Evolutionary conservation across 2,329 filamentous ascomycete species (phyloP).

Genomic region (Aspergillus quadrilineatus): DNA sequence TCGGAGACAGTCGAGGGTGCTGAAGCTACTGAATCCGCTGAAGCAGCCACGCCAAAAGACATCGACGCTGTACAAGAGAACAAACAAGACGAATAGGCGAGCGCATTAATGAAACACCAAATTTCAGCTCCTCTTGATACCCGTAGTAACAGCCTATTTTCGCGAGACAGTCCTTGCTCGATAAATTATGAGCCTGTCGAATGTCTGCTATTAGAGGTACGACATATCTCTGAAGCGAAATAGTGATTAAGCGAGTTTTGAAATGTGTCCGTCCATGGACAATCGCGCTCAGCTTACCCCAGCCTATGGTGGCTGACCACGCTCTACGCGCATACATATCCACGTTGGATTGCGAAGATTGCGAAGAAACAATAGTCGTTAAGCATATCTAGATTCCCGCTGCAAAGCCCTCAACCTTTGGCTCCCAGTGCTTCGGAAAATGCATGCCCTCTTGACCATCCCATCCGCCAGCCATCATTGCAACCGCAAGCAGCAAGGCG

Average conservation of each 20-base stretch:
- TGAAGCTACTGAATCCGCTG: conserved; percentile 22
- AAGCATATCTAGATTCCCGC: not conserved
- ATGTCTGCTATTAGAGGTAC: too few relatives aligned
- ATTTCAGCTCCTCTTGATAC: not conserved
- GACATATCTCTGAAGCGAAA: too few relatives aligned
- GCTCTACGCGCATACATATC: too few relatives aligned
- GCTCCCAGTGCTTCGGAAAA: not conserved
- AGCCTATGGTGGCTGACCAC: too few relatives aligned
- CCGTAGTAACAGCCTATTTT: not conserved
- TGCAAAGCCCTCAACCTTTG: not conserved
- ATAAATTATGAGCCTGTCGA: too few relatives aligned
- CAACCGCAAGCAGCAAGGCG: conserved; percentile 52
- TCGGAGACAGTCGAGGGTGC: conserved; percentile 15
- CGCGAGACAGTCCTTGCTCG: too few relatives aligned
- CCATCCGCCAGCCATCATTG: conserved; percentile 60
- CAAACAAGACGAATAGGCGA: conserved; percentile 1
- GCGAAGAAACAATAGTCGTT: too few relatives aligned
- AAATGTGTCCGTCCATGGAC: too few relatives aligned
- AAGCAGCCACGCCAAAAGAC: not conserved
- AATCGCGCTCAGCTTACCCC: too few relatives aligned
- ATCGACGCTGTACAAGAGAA: not conserved
- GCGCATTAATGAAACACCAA: not conserved
- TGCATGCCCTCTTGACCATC: conserved; percentile 31
- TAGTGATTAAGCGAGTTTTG: too few relatives aligned
- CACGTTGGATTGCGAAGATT: too few relatives aligned